Evolutionary conservation across 306 rosid genomes (phyloP), one percentile per base, ranked within the genome.

Genomic region (Hylodesmum podocarpum): DNA sequence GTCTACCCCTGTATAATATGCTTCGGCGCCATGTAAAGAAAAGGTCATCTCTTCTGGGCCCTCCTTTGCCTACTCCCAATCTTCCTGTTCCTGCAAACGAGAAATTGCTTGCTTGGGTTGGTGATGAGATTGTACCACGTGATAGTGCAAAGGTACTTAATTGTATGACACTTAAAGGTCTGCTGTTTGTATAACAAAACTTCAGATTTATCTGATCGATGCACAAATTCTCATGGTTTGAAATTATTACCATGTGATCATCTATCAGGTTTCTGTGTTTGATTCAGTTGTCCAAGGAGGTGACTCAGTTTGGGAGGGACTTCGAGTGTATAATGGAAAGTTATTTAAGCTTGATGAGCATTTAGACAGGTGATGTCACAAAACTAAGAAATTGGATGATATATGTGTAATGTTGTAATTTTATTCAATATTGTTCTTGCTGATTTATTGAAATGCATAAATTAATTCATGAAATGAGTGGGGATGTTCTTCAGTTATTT

Each of bases 291-390:
- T 92, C 75, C 97, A 92, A 88, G 97, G 97, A 4, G 97, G 96
- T 46, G 97, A 92, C 82, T 92, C 97, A 54, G 96, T 90, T 63
- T 92, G 97, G 97, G 97, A 92, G 79, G 97, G 97, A 79, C 93
- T 92, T 79, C 82, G 97, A 78, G 88, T 92, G 66, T 92, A 90
- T 70, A 62, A 79, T 58, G 88, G 97, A 70, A 92, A 90, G 85
- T 78, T 92, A 74, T 92, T 92, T 81, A 92, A 88, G 91, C 96
- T 90, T 78, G 92, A 92, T 21, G 93, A 92, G 77, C 97, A 92
- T 86, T 85, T 92, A 59, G 97, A 90, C 77, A 88, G 96, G 97
- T 91, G 77, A 80, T 18, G 67, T 67, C 77, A 28, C 41, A 71
- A 72, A 53, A 78, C 63, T 47, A 59, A 64, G 33, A 43, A 40